Evolutionary conservation across 495 filamentous ascomycete species (phyloP).

Genomic region (Xylaria sp.): DNA sequence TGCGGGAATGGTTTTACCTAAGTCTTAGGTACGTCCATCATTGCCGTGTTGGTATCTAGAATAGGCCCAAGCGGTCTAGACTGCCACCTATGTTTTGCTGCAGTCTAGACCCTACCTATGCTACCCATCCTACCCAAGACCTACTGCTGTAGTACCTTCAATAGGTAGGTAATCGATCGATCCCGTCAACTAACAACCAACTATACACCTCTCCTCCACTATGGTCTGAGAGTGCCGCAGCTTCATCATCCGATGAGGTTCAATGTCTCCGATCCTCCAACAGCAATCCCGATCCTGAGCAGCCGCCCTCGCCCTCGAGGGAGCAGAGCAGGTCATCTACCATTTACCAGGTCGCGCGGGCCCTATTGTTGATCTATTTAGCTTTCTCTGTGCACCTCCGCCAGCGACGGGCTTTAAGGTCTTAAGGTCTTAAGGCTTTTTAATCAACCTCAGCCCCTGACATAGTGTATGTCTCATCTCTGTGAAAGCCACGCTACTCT

Average conservation of each 20-base stretch:
- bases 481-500: not conserved
- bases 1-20: not conserved
- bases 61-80: slow-evolving; percentile 18
- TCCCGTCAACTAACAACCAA: slow-evolving; percentile 7
- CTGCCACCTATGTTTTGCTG: slow-evolving; percentile 7
- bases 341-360: too few relatives aligned
- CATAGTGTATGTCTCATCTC: not conserved
- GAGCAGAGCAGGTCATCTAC: slow-evolving; percentile 20
- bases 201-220: not conserved
- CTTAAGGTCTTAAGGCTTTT: too few relatives aligned
- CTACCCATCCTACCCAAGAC: too few relatives aligned
- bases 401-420: not conserved
- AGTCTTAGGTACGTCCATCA: not conserved
- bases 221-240: slow-evolving; percentile 7
- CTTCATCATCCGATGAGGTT: slow-evolving; percentile 18
- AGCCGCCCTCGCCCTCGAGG: slow-evolving; percentile 29
- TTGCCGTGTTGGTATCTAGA: not conserved
- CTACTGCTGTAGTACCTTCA: not conserved
- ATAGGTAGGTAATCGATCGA: slow-evolving; percentile 5
- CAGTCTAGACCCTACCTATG: too few relatives aligned
- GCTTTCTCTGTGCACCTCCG: not conserved
- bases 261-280: slow-evolving; percentile 40
- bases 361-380: slow-evolving; percentile 19
- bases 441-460: not conserved
- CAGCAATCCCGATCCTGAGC: slow-evolving; percentile 37